These are phyloP conservation scores for Erodium moschatum DNA, from an alignment of 441 rosid genomes.

Conservation along the genomic window DNA sequence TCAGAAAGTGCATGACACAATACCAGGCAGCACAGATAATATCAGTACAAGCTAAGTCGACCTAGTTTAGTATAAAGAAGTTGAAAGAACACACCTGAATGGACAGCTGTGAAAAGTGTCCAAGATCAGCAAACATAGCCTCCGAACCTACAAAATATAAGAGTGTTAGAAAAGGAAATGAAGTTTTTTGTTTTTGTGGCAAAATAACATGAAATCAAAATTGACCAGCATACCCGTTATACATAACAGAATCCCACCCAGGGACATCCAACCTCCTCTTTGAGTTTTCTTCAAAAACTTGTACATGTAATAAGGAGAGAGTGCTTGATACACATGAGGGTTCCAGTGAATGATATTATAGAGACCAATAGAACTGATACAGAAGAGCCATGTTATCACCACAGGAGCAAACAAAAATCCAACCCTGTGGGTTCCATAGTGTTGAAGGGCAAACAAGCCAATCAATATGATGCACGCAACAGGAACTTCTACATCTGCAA, in stretches of 20 bases:
- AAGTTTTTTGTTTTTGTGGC: not conserved
- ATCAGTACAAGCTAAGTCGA: no score
- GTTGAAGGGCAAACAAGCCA: slow-evolving; percentile 92
- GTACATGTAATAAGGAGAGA: slow-evolving; percentile 90
- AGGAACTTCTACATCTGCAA: slow-evolving; percentile 82
- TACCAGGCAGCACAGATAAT: no score
- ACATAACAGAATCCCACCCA: slow-evolving; percentile 88
- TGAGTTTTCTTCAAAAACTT: slow-evolving; percentile 84
- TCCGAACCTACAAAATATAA: slow-evolving; percentile 55
- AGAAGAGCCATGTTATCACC: slow-evolving; percentile 65
- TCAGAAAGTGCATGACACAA: no score
- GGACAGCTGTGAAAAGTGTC: slow-evolving; percentile 54
- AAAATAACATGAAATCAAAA: not conserved
- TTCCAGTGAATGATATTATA: slow-evolving; percentile 83
- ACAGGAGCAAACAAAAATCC: slow-evolving; percentile 90
- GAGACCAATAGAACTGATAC: slow-evolving; percentile 83
- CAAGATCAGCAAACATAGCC: slow-evolving; percentile 81
- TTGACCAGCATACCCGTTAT: slow-evolving; percentile 57
- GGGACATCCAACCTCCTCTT: slow-evolving; percentile 94
- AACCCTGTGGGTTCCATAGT: slow-evolving; percentile 83
- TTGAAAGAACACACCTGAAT: slow-evolving; percentile 84
- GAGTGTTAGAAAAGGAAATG: not conserved
- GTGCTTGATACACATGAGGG: slow-evolving; percentile 76
- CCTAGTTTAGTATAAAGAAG: slow-evolving; percentile 17
- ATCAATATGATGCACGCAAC: slow-evolving; percentile 81